Base-by-base conservation (phyloP, 331 rosid species). In the Rhamnella rubrinervis region DNA sequence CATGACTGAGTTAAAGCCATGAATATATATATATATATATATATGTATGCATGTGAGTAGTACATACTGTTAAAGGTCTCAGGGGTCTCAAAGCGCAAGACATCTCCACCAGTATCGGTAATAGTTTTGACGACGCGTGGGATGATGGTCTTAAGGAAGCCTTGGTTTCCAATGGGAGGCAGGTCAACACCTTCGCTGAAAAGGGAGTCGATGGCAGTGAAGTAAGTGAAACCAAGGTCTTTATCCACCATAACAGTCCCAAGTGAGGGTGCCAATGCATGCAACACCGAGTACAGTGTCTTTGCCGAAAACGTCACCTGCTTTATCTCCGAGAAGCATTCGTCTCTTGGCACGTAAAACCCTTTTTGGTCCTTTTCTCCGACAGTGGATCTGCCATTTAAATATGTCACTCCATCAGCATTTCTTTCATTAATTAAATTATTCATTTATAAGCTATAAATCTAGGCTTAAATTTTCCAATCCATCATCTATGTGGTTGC, bases 121-220 rank as follows among this genome's bases (percentile, higher is more conserved):
- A 70, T 8, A 9, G 78, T 28, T 39, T 71, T 87, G 17, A 90
- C 67, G 7, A 88, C 75, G 71, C 88, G 81, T 0, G 96, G 97
- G 72, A 93, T 26, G 6, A 82, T 1, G 44, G 53, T 39, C 10
- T 59, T 41, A 18, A 93, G 75, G 51, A 70, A 15, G 9, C 85
- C 79, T 63, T 70, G 9, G 23, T 18, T 37, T 37, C 75, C 44
- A 5, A 61, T 38, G 41, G 93, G 23, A 51, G 92, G 88, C 79
- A 90, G 55, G 20, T 38, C 53, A 23, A 90, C 60, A 1, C 98
- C 98, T 37, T 86, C 77, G 26, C 73, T 78, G 71, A 60, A 93
- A 55, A 93, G 91, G 4, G 60, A 55, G 57, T 93, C 97, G 0
- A 93, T 88, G 71, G 92, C 72, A 2, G 88, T 80, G 76, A 93